phyloP scores from a whole-genome alignment of 805 yeast species.

The Saccharomycopsis vini region DNA sequence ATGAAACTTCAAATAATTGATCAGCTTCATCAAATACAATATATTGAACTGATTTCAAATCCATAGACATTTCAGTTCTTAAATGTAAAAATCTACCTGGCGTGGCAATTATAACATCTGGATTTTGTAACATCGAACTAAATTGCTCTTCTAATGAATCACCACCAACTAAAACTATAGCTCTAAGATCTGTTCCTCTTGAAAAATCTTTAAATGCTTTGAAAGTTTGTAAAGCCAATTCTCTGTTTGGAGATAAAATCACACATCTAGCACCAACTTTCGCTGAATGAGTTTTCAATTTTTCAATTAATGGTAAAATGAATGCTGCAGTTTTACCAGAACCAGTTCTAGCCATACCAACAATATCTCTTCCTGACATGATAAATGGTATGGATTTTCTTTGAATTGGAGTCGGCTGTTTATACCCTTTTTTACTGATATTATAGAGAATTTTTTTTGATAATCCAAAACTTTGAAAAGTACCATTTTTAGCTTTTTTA shows the following conservation, averaged over 20 bases:
- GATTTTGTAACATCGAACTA: slow-evolving; percentile 83
- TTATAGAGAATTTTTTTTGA: slow-evolving; percentile 62
- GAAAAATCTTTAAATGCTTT: slow-evolving; percentile 85
- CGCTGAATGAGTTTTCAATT: slow-evolving; percentile 72
- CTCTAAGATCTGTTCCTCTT: slow-evolving; percentile 72
- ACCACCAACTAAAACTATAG: slow-evolving; percentile 87
- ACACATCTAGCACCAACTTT: slow-evolving; percentile 85
- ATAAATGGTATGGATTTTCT: slow-evolving; percentile 89
- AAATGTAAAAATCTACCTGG: slow-evolving; percentile 97
- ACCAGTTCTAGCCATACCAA: slow-evolving; percentile 99
- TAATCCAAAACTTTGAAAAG: slow-evolving; percentile 86
- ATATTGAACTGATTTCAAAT: slow-evolving; percentile 74
- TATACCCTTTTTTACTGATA: slow-evolving; percentile 77
- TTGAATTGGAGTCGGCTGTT: slow-evolving; percentile 96
- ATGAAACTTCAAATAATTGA: slow-evolving; percentile 92
- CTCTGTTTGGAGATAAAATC: slow-evolving; percentile 90
- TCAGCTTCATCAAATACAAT: slow-evolving; percentile 97
- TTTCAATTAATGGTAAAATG: slow-evolving; percentile 81
- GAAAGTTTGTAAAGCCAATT: slow-evolving; percentile 86
- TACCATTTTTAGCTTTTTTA: slow-evolving; percentile 63
- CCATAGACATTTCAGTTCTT: slow-evolving; percentile 90
- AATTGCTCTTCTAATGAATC: slow-evolving; percentile 98
- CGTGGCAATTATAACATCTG: slow-evolving; percentile 91
- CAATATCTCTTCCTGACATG: slow-evolving; percentile 83
- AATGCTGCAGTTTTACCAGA: slow-evolving; percentile 99